phyloP scores from a whole-genome alignment of 768 basidiomycete genomes.

The Boletus rubropictus region DNA sequence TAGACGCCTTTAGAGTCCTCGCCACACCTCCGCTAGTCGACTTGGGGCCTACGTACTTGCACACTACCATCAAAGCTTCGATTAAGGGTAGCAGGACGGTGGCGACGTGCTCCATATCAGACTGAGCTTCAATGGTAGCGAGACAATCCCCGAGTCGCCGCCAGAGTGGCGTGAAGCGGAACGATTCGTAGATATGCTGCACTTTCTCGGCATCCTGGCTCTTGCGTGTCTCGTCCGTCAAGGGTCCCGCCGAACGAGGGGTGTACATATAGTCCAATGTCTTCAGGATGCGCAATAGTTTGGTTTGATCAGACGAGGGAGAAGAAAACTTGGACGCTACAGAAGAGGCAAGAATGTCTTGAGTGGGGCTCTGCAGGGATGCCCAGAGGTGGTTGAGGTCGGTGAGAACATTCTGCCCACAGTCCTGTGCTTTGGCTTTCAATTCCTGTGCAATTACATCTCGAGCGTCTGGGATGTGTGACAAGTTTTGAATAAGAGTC shows the following conservation, averaged over 20 bases:
- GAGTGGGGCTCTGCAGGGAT: constrained; percentile 52
- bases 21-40: constrained; percentile 38
- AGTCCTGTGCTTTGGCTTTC: constrained; percentile 78
- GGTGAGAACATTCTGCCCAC: constrained; percentile 65
- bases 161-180: constrained; percentile 89
- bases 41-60: constrained; percentile 85
- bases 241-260: constrained; percentile 42
- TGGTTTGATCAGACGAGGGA: constrained; percentile 93
- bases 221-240: constrained; percentile 33
- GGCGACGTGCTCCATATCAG: constrained; percentile 81
- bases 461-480: constrained; percentile 80
- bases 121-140: constrained; percentile 70
- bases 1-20: constrained; percentile 54
- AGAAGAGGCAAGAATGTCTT: constrained; percentile 54
- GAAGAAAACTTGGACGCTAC: constrained; percentile 89
- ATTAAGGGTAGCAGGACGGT: constrained; percentile 92
- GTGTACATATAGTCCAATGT: constrained; percentile 97
- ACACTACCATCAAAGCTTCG: constrained; percentile 96
- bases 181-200: constrained; percentile 82
- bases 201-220: constrained; percentile 73
- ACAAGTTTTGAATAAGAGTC: constrained; percentile 87
- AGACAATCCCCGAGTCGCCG: constrained; percentile 85
- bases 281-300: constrained; percentile 89
- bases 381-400: constrained; percentile 75
- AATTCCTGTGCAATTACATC: constrained; percentile 89